Evolutionary conservation across 805 yeast genomes (phyloP), one percentile per base, ranked within the genome.

Genomic region (Kodamaea lidongshanica): DNA sequence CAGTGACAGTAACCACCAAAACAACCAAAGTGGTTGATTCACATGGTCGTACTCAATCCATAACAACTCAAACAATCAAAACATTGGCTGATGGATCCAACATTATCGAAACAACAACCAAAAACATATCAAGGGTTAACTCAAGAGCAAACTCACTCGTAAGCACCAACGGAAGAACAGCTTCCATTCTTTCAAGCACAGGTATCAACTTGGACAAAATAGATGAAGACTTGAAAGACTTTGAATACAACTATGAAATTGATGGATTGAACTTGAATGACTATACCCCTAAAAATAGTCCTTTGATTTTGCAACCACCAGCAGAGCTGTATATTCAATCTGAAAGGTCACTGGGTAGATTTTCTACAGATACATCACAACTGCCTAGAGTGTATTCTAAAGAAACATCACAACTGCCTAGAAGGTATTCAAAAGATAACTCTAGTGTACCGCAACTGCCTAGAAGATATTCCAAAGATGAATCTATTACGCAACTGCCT

Each of bases 201-300:
- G 34, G 41, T 13, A 34, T 39, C 15, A 61, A 55, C 34, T 45
- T 64, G 29, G 43, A 44, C 17, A 63, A 61, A 41, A 64, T 64
- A 21, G 69, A 64, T 11, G 70, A 64, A 40, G 65, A 61, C 28
- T 50, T 64, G 24, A 62, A 52, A 21, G 67, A 58, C 32, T 64
- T 64, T 33, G 70, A 64, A 19, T 64, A 60, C 34, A 59, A 56
- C 30, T 64, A 63, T 38, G 55, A 54, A 32, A 34, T 60, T 19
- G 44, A 47, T 16, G 32, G 27, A 4, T 19, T 31, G 29, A 28
- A 21, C 18, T 27, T 32, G 28, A 26, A 26, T 12, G 21, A 10
- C n/a, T 19, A 13, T 16, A 9, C 17, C 32, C 14, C 12, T 7
- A 21, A n/a, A n/a, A n/a, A n/a, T n/a, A 4, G n/a, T n/a, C n/a